These are phyloP conservation scores for Aegilops speltoides DNA, from an alignment of 176 grass and related monocot genomes.

Conservation along the genomic window DNA sequence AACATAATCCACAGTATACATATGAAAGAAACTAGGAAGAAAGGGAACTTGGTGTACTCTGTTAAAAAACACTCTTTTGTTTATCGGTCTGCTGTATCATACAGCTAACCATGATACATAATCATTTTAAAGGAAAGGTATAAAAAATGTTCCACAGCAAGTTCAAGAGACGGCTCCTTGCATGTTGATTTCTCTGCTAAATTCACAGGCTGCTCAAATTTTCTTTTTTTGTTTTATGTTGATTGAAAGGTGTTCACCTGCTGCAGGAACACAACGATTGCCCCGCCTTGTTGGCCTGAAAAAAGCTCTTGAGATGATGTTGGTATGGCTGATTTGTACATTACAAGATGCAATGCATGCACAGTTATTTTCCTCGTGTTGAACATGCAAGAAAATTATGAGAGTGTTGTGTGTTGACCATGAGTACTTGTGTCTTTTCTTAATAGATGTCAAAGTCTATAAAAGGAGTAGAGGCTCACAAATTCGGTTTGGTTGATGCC, in stretches of 20 bases:
- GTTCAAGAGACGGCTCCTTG: not conserved
- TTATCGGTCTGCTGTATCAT: not conserved
- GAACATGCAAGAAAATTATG: slow-evolving; percentile 15
- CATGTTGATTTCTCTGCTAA: slow-evolving; percentile 1
- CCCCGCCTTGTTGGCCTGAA: slow-evolving; percentile 83
- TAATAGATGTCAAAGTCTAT: slow-evolving; percentile 77
- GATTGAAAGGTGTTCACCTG: slow-evolving; percentile 8
- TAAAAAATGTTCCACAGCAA: not conserved
- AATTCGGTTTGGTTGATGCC: slow-evolving; percentile 66
- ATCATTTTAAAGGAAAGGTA: not conserved
- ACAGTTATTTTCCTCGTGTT: not conserved
- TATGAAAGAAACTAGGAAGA: slow-evolving; percentile 2
- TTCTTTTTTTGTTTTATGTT: slow-evolving; percentile 11
- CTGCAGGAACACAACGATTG: slow-evolving; percentile 81
- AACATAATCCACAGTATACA: not conserved
- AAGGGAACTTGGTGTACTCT: not conserved
- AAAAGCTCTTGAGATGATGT: slow-evolving; percentile 86
- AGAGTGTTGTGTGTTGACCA: slow-evolving; percentile 5
- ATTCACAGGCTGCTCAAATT: not conserved
- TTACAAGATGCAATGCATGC: not conserved
- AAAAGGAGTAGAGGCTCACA: slow-evolving; percentile 68
- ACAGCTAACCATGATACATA: not conserved
- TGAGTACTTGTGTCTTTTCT: slow-evolving; percentile 17
- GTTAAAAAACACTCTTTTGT: not conserved
- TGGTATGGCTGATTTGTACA: slow-evolving; percentile 50